phyloP scores from a whole-genome alignment of 1,139 yeast species.

The Barnettozyma hawaiiensis region DNA sequence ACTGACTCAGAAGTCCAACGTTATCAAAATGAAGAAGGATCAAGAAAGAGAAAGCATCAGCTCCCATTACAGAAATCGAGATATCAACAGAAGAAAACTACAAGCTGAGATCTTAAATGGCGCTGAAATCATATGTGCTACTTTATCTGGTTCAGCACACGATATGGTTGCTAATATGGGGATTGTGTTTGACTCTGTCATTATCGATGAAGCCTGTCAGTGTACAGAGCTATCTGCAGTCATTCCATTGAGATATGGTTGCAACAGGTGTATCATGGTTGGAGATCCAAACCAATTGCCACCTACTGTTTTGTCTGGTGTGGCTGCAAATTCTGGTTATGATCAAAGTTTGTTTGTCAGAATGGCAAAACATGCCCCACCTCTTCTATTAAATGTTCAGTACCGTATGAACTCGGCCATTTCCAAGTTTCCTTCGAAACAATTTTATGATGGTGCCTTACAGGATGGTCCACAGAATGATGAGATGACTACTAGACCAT shows the following conservation, averaged over 20 bases:
- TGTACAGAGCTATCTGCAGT: conserved; percentile 91
- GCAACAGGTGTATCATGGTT: conserved; percentile 89
- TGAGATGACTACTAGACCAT: conserved; percentile 52
- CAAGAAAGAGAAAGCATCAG: conserved; percentile 70
- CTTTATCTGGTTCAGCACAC: conserved; percentile 93
- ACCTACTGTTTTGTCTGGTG: conserved; percentile 93
- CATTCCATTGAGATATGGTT: conserved; percentile 91
- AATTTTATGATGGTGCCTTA: conserved; percentile 70
- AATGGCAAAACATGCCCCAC: conserved; percentile 66
- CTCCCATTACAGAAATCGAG: conserved; percentile 67
- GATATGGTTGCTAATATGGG: conserved; percentile 72
- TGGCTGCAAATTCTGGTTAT: conserved; percentile 72
- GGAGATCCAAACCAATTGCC: conserved; percentile 99
- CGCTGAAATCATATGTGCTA: conserved; percentile 89
- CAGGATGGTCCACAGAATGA: conserved; percentile 73
- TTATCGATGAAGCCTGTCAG: conserved; percentile 97
- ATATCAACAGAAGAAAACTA: conserved; percentile 66
- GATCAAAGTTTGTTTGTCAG: conserved; percentile 93
- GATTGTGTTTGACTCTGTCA: conserved; percentile 83
- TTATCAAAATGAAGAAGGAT: conserved; percentile 68
- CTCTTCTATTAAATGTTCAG: conserved; percentile 82
- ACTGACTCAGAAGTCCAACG: conserved; percentile 55
- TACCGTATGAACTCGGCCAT: conserved; percentile 98
- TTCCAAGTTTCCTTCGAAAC: conserved; percentile 76
- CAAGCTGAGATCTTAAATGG: conserved; percentile 67